Evolutionary conservation across 148 eudicot species (phyloP).

Genomic region (Rhododendron molle): DNA sequence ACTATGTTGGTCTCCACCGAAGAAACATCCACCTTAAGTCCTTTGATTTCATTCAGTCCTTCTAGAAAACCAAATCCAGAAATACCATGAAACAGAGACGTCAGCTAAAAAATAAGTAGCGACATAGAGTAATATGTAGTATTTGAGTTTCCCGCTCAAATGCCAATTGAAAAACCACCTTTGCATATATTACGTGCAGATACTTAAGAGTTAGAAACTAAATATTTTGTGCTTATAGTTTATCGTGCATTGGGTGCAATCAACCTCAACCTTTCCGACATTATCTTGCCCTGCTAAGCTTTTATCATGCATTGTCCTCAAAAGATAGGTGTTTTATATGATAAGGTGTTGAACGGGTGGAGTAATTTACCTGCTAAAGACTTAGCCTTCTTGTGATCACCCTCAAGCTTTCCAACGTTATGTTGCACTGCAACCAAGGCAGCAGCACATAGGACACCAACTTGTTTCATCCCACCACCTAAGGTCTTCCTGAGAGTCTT

Average conservation of each 20-base stretch:
- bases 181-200: neutral
- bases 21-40: constrained; percentile 59
- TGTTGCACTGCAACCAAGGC: constrained; percentile 82
- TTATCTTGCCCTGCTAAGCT: neutral
- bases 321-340: neutral
- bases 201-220: neutral
- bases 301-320: neutral
- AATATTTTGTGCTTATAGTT: neutral
- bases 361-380: constrained; percentile 59
- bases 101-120: neutral
- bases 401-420: constrained; percentile 65
- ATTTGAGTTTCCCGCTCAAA: neutral
- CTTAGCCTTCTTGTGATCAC: constrained; percentile 82
- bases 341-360: neutral
- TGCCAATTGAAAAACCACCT: neutral
- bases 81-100: neutral
- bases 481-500: constrained; percentile 71
- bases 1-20: constrained; percentile 94
- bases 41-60: constrained; percentile 70
- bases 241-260: neutral
- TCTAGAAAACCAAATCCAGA: constrained; percentile 30
- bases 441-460: constrained; percentile 89
- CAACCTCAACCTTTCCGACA: neutral
- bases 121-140: neutral
- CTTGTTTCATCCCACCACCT: constrained; percentile 98